phyloP scores from a whole-genome alignment of 2,329 filamentous ascomycete species.

The Corinectria fuckeliana region DNA sequence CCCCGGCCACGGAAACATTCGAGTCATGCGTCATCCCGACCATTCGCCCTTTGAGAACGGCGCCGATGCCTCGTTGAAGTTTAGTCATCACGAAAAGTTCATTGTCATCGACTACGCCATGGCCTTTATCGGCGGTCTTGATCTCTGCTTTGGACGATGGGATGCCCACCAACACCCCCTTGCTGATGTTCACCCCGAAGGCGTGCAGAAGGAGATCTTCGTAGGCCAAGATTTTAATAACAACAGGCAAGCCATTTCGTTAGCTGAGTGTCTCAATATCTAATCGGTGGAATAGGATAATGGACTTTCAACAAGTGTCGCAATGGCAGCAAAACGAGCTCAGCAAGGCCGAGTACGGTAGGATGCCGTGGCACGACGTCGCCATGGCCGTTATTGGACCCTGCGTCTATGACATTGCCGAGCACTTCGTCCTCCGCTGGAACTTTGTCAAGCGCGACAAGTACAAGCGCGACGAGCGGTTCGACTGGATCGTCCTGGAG shows the following conservation, averaged over 20 bases:
- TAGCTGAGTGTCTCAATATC: too few species aligned
- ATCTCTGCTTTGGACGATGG: slow-evolving; percentile 96
- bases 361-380: slow-evolving; percentile 99
- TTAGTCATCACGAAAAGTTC: slow-evolving; percentile 98
- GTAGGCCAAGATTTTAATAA: slow-evolving; percentile 99
- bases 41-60: slow-evolving; percentile 95
- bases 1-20: slow-evolving; percentile 87
- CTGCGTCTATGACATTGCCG: slow-evolving; percentile 90
- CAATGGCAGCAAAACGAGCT: slow-evolving; percentile 95
- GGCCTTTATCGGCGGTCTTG: slow-evolving; percentile 92
- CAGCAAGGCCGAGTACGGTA: slow-evolving; percentile 86
- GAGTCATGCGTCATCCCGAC: slow-evolving; percentile 88
- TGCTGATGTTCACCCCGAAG: slow-evolving; percentile 85
- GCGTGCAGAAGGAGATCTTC: slow-evolving; percentile 83
- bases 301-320: slow-evolving; percentile 91
- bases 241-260: too few species aligned
- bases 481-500: slow-evolving; percentile 84
- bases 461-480: slow-evolving; percentile 86
- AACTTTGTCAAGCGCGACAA: slow-evolving; percentile 98
- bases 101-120: slow-evolving; percentile 90
- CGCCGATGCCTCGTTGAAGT: slow-evolving; percentile 96
- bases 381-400: slow-evolving; percentile 90
- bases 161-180: slow-evolving; percentile 85
- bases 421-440: slow-evolving; percentile 94
- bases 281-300: slow-evolving; percentile 66